These are phyloP conservation scores for Termitomyces eurrhizus DNA, from an alignment of 768 basidiomycete genomes.

Conservation along the genomic window DNA sequence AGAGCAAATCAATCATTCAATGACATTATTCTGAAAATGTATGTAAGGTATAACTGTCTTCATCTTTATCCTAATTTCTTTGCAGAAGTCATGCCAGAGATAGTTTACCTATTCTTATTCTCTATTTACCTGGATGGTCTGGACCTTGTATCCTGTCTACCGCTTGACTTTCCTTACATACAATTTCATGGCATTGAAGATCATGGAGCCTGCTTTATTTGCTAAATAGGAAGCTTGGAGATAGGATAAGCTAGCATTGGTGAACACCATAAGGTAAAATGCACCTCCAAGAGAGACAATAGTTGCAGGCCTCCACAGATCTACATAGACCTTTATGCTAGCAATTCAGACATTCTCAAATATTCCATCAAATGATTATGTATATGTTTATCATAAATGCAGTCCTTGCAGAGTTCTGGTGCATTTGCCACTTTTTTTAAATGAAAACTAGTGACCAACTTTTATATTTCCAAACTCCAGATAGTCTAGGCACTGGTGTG, in stretches of 20 bases:
- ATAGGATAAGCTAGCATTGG: no score
- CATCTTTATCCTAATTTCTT: no score
- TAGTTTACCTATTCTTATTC: neutral
- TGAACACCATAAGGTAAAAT: no score
- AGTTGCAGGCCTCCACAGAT: neutral
- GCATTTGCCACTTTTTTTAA: neutral
- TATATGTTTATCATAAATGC: no score
- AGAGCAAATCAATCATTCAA: neutral
- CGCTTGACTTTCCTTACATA: no score
- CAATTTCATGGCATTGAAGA: no score
- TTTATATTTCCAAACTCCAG: neutral
- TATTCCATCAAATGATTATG: neutral
- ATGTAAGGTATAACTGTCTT: no score
- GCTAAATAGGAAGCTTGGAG: no score
- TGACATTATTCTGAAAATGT: neutral
- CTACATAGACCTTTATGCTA: neutral
- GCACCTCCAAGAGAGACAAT: no score
- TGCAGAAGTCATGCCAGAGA: neutral
- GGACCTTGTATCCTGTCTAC: no score
- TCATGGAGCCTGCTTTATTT: no score
- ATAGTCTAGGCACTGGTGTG: neutral
- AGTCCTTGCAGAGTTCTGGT: neutral
- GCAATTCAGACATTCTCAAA: neutral
- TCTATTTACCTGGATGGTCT: no score
- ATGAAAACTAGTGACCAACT: neutral